Evolutionary conservation across 805 yeast species (phyloP), one percentile per base, ranked within the genome.

Genomic region (Saturnispora sanitii): DNA sequence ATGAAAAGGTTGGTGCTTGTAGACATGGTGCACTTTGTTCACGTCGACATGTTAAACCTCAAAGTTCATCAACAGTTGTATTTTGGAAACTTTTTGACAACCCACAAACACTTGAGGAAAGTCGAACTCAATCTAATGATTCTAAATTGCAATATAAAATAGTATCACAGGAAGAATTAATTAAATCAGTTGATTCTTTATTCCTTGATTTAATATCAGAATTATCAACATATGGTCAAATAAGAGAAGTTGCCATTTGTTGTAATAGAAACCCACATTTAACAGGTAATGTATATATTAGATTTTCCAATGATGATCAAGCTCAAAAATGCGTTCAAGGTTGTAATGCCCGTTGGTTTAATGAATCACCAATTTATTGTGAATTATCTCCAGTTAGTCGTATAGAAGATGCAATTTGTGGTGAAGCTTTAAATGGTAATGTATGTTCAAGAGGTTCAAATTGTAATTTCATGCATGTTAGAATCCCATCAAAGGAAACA

Each of bases 11-110:
- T 23, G 97, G 97, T 1, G 94, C 95, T 0, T 88, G 97, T 53
- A 69, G 96, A 45, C 96, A 88, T 57, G 96, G 96, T 1, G 87
- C 79, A 44, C 80, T 79, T 51, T 88, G 97, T 53, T 77, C 86
- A 7, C 67, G 90, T 51, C 70, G 70, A 42, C 88, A 87, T 57
- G 66, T 71, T 17, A 71, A 71, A 49, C 95, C 96, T 2, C 58
- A 65, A 6, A 58, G 65, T 31, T 81, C 94, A 1, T 65, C 68
- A 41, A 80, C 90, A 0, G 67, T 87, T 1, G 63, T 82, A 36
- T 66, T 82, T 42, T 66, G 79, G 15, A 79, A 81, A 51, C 52
- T 86, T 35, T 82, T 76, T 51, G 75, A 72, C 40, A 77, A 77
- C 47, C 84, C 86, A 3, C 32, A 50, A 55, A 43, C 65, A 57